Conservation (phyloP, 2,329 filamentous ascomycete species). For the Trichoderma asperellum region DNA sequence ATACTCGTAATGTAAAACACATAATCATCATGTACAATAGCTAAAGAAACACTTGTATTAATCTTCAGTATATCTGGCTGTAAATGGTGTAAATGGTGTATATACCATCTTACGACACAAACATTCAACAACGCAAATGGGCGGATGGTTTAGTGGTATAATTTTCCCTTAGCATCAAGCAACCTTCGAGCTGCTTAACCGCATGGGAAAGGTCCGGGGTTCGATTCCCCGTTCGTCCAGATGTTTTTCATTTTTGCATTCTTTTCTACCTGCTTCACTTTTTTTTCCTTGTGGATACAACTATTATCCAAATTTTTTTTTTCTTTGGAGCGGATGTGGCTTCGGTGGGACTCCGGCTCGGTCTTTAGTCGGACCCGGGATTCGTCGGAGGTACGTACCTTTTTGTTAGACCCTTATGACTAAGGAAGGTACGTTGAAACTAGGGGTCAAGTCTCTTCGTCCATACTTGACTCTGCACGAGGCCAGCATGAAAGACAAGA, state of each 20-base stretch:
- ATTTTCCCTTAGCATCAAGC: slow-evolving; percentile 29
- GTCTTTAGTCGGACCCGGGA: slow-evolving; percentile 3
- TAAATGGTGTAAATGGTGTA: background rate
- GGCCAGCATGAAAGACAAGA: background rate
- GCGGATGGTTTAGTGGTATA: slow-evolving; percentile 30
- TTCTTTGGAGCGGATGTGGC: background rate
- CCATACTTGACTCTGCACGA: background rate
- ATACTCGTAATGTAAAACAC: background rate
- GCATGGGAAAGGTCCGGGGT: slow-evolving; percentile 31
- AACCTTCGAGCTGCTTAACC: slow-evolving; percentile 3
- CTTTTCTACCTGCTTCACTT: background rate
- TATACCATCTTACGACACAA: background rate
- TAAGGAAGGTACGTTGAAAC: background rate
- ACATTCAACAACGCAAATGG: slow-evolving; percentile 21
- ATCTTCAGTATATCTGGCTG: no score
- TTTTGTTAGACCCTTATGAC: background rate
- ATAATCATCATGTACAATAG: background rate
- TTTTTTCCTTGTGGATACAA: background rate
- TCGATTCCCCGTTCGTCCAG: slow-evolving; percentile 32
- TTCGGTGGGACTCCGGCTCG: slow-evolving; percentile 4
- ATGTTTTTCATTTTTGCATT: background rate
- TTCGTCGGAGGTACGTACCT: slow-evolving; percentile 15
- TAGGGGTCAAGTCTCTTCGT: background rate
- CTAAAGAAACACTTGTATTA: background rate
- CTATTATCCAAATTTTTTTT: background rate